phyloP scores from a whole-genome alignment of 2,329 filamentous ascomycete species.

The Elsinoe batatas region DNA sequence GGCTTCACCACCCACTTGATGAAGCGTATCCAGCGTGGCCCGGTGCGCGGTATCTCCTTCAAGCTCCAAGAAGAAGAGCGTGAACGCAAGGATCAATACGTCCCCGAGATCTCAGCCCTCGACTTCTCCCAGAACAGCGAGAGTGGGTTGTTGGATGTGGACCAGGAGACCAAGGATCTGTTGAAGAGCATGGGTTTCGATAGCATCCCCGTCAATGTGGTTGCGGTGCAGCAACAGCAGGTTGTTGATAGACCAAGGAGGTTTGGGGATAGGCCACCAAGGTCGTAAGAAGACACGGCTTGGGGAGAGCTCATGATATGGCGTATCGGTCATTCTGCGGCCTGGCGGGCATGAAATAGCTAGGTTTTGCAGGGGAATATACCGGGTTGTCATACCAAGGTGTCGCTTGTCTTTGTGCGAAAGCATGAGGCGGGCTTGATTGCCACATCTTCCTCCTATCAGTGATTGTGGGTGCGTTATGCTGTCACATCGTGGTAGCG shows the following conservation, averaged over 20 bases:
- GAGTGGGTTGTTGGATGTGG: slow-evolving; percentile 86
- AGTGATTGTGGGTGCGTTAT: not conserved
- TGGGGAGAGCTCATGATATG: not conserved
- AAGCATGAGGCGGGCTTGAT: slow-evolving; percentile 8
- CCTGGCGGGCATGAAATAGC: slow-evolving; percentile 14
- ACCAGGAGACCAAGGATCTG: slow-evolving; percentile 96
- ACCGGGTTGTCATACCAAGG: slow-evolving; percentile 3
- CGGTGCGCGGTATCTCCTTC: slow-evolving; percentile 99
- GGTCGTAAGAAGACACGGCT: slow-evolving; percentile 17
- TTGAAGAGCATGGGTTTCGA: slow-evolving; percentile 99
- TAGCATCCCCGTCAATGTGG: slow-evolving; percentile 91
- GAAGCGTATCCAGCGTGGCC: slow-evolving; percentile 99
- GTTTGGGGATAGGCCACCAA: slow-evolving; percentile 55
- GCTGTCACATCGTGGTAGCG: not conserved
- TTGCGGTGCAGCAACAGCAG: slow-evolving; percentile 83
- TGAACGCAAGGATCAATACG: slow-evolving; percentile 99
- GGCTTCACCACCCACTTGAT: slow-evolving; percentile 95
- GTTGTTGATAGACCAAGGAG: slow-evolving; percentile 69
- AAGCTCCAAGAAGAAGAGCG: slow-evolving; percentile 99
- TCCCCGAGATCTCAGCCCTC: slow-evolving; percentile 95
- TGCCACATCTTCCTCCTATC: not conserved
- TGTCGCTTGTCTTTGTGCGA: slow-evolving; percentile 13
- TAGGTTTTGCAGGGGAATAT: slow-evolving; percentile 7
- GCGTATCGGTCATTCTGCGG: slow-evolving; percentile 13
- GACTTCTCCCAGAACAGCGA: slow-evolving; percentile 95